Evolutionary conservation across 1,284 basidiomycete genomes (phyloP).

Genomic region (Cutaneotrichosporon cutaneum): DNA sequence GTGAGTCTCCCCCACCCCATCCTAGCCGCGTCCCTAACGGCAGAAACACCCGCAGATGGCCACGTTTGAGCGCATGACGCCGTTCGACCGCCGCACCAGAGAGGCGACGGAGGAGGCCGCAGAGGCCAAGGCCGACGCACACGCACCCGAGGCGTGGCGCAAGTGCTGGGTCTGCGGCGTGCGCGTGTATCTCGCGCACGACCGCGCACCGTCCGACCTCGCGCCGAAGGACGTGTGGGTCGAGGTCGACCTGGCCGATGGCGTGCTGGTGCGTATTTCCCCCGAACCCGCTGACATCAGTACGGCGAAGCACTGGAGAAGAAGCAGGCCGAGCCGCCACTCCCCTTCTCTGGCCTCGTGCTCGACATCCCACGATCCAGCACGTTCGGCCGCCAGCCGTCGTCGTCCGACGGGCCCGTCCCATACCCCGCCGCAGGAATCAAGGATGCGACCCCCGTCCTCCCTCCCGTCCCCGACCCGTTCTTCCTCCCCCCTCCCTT

Average conservation of each 20-base stretch:
- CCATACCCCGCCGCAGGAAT: constrained; percentile 13
- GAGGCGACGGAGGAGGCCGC: not conserved
- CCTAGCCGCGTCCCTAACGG: constrained; percentile 5
- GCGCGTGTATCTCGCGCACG: constrained; percentile 28
- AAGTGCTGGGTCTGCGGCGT: constrained; percentile 43
- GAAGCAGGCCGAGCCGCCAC: constrained; percentile 10
- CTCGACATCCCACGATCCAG: constrained; percentile 22
- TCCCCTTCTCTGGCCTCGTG: constrained; percentile 32
- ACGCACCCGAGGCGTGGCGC: constrained; percentile 30
- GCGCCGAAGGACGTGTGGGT: constrained; percentile 36
- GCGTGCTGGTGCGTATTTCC: constrained; percentile 30
- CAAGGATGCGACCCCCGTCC: constrained; percentile 10
- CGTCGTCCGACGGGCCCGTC: constrained; percentile 25
- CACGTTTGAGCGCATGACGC: constrained; percentile 11
- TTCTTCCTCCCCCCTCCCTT: constrained; percentile 55
- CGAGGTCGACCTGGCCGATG: constrained; percentile 29
- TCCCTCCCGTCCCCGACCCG: constrained; percentile 46
- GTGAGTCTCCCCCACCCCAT: constrained; percentile 21
- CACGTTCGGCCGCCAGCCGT: constrained; percentile 24
- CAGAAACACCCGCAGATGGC: constrained; percentile 19
- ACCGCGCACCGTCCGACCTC: constrained; percentile 20
- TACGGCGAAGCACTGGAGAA: constrained; percentile 31
- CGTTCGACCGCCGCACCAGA: constrained; percentile 2
- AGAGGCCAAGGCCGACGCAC: not conserved
- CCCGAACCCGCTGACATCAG: constrained; percentile 17